Base-by-base conservation (phyloP, 805 yeast species). In the Blastobotrys mokoenaii region DNA sequence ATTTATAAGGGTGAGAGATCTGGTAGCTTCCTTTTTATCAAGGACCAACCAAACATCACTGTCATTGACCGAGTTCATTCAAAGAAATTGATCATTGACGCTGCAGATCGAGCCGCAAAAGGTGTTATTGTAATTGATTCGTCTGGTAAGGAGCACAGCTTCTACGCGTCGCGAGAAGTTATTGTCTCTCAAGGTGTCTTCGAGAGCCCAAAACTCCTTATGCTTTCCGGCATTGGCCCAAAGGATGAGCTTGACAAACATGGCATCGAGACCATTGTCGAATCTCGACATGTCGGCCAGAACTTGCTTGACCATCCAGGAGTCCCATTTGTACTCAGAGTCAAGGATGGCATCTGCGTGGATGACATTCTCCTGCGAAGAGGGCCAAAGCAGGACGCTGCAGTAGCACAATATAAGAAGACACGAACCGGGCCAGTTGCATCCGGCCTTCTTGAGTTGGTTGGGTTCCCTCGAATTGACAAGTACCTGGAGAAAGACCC, bases 301-400 rank as follows among this genome's bases (percentile, higher is more conserved):
- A 54, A 61, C 48, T 56, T 61, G 46, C 54, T 61, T 43, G 65
- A 61, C 43, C 65, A 61, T 46, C 65, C 64, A n/a, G 61, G 56
- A 25, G 60, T 56, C 4, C 60, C 60, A 32, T 56, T 56, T 45
- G 60, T 56, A 18, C 51, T 56, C 32, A 39, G 48, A 15, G 52
- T 55, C 12, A 53, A 56, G 49, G 60, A 56, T 41, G 56, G 55
- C 2, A 43, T 46, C 39, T 47, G 58, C 41, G 49, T 56, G 52
- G 60, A 56, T 43, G 54, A 50, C 35, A 40, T 40, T 46, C 48
- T 56, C 43, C 43, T 55, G 38, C 53, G 59, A 35, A 25, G 47
- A n/a, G 58, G 58, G n/a, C 48, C 53, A 6, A 38, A 43, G 25
- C 32, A 55, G 33, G 31, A 44, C 14, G 50, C 44, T 16, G 55